Base-by-base conservation (phyloP, 2,329 filamentous ascomycete species). In the Colletotrichum caudatum region DNA sequence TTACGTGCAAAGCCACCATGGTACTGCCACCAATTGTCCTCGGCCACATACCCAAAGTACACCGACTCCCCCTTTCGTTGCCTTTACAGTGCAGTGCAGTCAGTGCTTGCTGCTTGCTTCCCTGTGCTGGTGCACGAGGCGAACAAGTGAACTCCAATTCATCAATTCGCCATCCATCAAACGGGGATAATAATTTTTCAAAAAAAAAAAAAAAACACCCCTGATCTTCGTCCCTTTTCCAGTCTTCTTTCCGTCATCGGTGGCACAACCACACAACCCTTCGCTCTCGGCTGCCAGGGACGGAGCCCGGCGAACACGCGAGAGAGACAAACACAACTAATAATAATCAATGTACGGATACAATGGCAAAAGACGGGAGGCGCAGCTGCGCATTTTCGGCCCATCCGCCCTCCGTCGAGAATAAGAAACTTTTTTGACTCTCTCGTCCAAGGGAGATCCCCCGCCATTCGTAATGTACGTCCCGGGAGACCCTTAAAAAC, bases 21-120 rank as follows among this genome's bases (percentile, higher is more conserved):
- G n/a, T n/a, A 16, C 68, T 37, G 50, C 54, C 51, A 51, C 68
- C 64, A 71, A 71, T 69, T 59, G 69, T 39, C 44, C 64, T 62
- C 46, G 65, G 69, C 69, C 69, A 71, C 66, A 29, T 29, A 29
- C 29, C 29, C 5, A 29, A 3, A 4, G 29, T 29, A 29, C 29
- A 64, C 62, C 50, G 23, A 37, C 44, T 57, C 60, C 37, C 37
- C 29, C n/a, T 5, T 7, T 39, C 33, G 33, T 7, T 14, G 29
- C 44, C 33, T 51, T 3, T 53, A 46, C 14, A 53, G 29, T 39
- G 29, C 29, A 29, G 29, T 29, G 26, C 29, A 29, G 29, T 29
- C 29, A 29, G 29, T 29, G 29, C 29, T 29, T 29, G 29, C 29
- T 29, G 46, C 53, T 35, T 46, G 33, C 46, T 54, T 58, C 63